Conservation (phyloP, 306 rosid genomes). For the Oemleria cerasiformis region DNA sequence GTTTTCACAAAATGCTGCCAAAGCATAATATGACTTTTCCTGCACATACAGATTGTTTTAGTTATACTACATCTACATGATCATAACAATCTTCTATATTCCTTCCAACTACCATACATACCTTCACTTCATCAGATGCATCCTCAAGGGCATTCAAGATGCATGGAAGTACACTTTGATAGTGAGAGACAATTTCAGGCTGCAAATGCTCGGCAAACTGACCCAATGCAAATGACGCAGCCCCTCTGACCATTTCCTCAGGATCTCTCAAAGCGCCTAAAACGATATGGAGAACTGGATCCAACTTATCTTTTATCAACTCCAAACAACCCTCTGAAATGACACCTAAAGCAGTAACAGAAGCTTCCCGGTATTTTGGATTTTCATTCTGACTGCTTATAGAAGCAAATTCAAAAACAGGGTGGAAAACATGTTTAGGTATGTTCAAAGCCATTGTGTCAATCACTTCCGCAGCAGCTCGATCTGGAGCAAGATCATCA, state of each 20-base stretch:
- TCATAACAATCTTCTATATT: constrained; percentile 15
- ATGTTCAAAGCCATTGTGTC: constrained; percentile 94
- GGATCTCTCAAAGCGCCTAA: constrained; percentile 92
- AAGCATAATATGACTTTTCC: constrained; percentile 97
- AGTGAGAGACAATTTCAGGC: constrained; percentile 92
- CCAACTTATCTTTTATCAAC: constrained; percentile 72
- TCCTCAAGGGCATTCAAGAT: constrained; percentile 93
- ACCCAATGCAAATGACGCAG: constrained; percentile 97
- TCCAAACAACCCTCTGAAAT: constrained; percentile 98
- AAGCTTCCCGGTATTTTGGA: constrained; percentile 95
- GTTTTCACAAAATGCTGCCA: constrained; percentile 98
- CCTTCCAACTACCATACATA: constrained; percentile 32
- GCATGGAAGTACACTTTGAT: constrained; percentile 96
- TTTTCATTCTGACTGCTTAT: constrained; percentile 76
- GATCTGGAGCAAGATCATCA: constrained; percentile 96
- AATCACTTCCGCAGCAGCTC: constrained; percentile 97
- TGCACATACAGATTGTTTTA: constrained; percentile 34
- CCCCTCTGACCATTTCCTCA: constrained; percentile 97
- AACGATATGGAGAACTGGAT: constrained; percentile 88
- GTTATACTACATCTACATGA: constrained; percentile 26
- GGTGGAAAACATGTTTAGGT: constrained; percentile 77
- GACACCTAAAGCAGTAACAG: constrained; percentile 91
- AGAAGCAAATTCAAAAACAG: constrained; percentile 86
- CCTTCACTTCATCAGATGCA: constrained; percentile 94
- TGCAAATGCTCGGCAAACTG: constrained; percentile 96